Evolutionary conservation across 768 basidiomycete genomes (phyloP).

Genomic region (Mycena indigotica): DNA sequence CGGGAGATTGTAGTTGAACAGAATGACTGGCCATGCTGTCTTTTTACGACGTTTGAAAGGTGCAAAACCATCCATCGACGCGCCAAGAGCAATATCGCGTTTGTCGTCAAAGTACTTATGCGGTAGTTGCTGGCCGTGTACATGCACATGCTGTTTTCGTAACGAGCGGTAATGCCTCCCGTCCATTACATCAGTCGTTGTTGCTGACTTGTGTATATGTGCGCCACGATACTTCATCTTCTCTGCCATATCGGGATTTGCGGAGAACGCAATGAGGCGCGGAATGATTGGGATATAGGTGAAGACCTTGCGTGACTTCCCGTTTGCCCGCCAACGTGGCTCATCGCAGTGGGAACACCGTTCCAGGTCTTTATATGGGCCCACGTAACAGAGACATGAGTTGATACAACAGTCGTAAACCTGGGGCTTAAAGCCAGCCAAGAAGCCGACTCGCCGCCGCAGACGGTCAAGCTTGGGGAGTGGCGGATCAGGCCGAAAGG

Average conservation of each 20-base stretch:
- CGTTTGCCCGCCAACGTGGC: not conserved
- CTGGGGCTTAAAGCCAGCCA: constrained; percentile 32
- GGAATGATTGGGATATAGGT: constrained; percentile 37
- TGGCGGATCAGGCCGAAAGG: not conserved
- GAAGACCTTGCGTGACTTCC: constrained; percentile 31
- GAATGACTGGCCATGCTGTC: constrained; percentile 43
- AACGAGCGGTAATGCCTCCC: constrained; percentile 31
- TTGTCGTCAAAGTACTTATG: constrained; percentile 38
- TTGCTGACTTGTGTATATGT: constrained; percentile 21
- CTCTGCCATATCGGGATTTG: constrained; percentile 23
- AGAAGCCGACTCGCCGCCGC: constrained; percentile 20
- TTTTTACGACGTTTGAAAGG: constrained; percentile 36
- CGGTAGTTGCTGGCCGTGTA: constrained; percentile 3
- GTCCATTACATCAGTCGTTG: constrained; percentile 43
- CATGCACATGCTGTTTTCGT: constrained; percentile 26
- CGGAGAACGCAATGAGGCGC: constrained; percentile 25
- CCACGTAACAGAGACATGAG: constrained; percentile 15
- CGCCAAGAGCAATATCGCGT: constrained; percentile 45
- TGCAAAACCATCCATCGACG: constrained; percentile 46
- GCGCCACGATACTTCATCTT: constrained; percentile 29
- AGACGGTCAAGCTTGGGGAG: not conserved
- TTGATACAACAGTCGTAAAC: constrained; percentile 31
- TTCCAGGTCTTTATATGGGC: constrained; percentile 23
- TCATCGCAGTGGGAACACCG: constrained; percentile 36
- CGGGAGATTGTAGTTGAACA: no score